Conservation (phyloP, 164 flowering plant species). For the Macadamia integrifolia region DNA sequence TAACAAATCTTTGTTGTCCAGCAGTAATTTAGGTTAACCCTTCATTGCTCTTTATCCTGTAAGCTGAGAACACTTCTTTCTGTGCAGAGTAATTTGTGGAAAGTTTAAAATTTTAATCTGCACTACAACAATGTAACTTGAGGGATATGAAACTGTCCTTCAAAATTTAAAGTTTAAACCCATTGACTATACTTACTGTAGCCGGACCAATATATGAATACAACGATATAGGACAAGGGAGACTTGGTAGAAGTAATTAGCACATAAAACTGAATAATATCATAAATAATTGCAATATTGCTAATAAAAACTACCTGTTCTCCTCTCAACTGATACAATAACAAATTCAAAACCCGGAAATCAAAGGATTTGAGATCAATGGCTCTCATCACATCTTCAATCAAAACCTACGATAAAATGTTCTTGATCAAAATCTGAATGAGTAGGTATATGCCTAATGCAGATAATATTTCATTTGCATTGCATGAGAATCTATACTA, state of each 20-base stretch:
- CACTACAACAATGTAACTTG: too few relatives aligned
- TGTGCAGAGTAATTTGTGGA: too few relatives aligned
- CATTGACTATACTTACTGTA: too few relatives aligned
- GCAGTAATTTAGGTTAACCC: too few relatives aligned
- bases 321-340: conserved; percentile 66
- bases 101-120: too few relatives aligned
- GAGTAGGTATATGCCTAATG: not conserved
- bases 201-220: too few relatives aligned
- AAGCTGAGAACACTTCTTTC: too few relatives aligned
- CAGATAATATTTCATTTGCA: not conserved
- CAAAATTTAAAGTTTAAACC: too few relatives aligned
- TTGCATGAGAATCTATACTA: not conserved
- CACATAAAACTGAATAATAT: not conserved
- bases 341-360: conserved; percentile 83
- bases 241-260: not conserved
- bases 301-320: conserved; percentile 43
- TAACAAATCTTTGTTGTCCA: too few relatives aligned
- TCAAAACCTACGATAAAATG: conserved; percentile 38
- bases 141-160: too few relatives aligned
- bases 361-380: conserved; percentile 88
- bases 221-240: too few relatives aligned
- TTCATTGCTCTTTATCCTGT: too few relatives aligned
- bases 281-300: not conserved
- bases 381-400: conserved; percentile 80
- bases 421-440: conserved; percentile 5